Percentiles rank a stretch among this genome's conserved stretches.
These are phyloP conservation scores for Micractinium conductrix DNA, from an alignment of 139 green algal genomes.

Conservation along the genomic window DNA sequence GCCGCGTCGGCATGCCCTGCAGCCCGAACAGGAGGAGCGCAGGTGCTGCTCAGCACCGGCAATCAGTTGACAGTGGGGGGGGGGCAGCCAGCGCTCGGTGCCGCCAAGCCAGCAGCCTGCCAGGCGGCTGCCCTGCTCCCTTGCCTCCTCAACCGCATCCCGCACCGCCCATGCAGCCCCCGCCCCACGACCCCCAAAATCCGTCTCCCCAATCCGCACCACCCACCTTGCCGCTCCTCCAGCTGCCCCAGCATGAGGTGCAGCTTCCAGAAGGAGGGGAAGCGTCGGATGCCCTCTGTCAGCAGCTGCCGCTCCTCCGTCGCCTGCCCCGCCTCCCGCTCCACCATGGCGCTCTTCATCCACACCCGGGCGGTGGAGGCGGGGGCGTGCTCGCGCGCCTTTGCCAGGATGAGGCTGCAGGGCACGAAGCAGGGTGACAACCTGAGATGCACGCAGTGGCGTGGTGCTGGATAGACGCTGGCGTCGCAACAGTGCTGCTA, in stretches of 20 bases:
- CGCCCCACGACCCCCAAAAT: background rate
- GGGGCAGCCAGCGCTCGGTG: no score
- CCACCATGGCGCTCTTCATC: conserved; percentile 97
- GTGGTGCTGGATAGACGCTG: background rate
- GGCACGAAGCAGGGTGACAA: background rate
- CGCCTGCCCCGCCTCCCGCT: conserved; percentile 85
- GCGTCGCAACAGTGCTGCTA: background rate
- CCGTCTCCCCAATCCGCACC: background rate
- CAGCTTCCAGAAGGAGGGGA: conserved; percentile 90
- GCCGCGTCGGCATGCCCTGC: conserved; percentile 46
- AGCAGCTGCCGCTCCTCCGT: conserved; percentile 71
- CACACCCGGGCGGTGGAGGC: conserved; percentile 87
- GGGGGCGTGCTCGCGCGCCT: conserved; percentile 78
- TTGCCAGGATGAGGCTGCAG: conserved; percentile 58
- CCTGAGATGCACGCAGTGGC: background rate
- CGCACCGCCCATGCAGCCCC: background rate
- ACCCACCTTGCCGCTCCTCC: conserved; percentile 72
- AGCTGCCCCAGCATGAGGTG: conserved; percentile 96
- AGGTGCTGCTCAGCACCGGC: background rate
- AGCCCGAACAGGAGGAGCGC: background rate
- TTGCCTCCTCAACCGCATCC: background rate
- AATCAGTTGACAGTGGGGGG: no score
- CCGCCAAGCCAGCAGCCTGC: no score
- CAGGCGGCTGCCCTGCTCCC: background rate
- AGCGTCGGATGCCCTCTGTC: conserved; percentile 65